Conservation (phyloP, 2,329 filamentous ascomycete species). For the Rutstroemia sp. region DNA sequence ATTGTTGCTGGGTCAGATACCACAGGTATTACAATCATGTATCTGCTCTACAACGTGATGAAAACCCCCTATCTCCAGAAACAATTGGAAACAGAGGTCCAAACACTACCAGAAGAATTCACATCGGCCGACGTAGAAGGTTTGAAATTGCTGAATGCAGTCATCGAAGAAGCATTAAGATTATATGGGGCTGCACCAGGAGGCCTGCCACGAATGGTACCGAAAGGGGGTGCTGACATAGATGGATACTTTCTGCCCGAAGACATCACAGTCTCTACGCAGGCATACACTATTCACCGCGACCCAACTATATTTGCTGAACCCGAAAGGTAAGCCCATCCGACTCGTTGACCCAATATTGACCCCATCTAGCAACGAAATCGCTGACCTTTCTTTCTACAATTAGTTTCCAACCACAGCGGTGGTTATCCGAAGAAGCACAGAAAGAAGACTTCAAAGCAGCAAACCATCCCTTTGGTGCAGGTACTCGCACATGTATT, state of each 20-base stretch:
- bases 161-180: conserved; percentile 31
- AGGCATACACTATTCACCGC: conserved; percentile 34
- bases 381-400: neutral
- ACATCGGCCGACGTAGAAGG: conserved; percentile 9
- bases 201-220: conserved; percentile 26
- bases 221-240: conserved; percentile 25
- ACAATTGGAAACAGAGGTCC: neutral
- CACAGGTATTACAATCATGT: conserved; percentile 2
- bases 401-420: neutral
- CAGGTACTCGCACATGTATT: neutral
- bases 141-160: conserved; percentile 28
- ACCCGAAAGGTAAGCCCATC: conserved; percentile 15
- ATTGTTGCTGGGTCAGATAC: conserved; percentile 10
- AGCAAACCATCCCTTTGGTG: neutral
- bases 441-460: neutral
- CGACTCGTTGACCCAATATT: neutral
- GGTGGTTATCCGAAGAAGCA: neutral
- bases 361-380: no score
- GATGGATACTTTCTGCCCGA: conserved; percentile 30
- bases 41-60: neutral
- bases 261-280: conserved; percentile 29
- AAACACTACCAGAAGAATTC: neutral
- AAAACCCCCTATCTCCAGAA: neutral
- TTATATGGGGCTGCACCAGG: conserved; percentile 30
- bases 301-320: conserved; percentile 30